phyloP scores from a whole-genome alignment of 495 filamentous ascomycete species.

The Penicillium subrubescens region DNA sequence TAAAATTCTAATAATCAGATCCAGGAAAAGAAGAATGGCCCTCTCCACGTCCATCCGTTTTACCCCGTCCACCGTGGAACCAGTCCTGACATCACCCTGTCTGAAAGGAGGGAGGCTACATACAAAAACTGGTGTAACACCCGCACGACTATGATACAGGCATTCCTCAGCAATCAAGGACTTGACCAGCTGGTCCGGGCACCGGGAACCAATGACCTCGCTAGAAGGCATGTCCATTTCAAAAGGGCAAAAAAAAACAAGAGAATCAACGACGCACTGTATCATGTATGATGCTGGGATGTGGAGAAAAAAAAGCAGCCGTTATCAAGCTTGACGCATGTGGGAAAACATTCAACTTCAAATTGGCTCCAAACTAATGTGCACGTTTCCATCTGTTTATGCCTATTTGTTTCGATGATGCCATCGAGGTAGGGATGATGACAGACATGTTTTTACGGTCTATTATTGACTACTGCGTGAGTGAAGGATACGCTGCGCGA shows the following conservation, averaged over 20 bases:
- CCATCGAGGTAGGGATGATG: constrained; percentile 11
- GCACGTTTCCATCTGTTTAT: neutral
- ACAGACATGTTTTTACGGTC: neutral
- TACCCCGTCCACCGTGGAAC: constrained; percentile 8
- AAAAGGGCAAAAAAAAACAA: neutral
- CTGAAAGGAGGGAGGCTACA: constrained; percentile 6
- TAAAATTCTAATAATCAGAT: neutral
- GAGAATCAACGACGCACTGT: neutral
- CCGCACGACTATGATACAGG: constrained; percentile 15
- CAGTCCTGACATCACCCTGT: constrained; percentile 31
- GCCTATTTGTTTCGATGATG: constrained; percentile 11
- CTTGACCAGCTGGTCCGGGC: constrained; percentile 7
- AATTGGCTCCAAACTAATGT: neutral
- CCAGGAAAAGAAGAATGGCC: constrained; percentile 1
- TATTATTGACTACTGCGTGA: neutral
- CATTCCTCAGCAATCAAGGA: constrained; percentile 34
- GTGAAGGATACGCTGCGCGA: neutral
- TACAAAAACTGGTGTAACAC: constrained; percentile 21
- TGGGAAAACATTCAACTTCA: neutral
- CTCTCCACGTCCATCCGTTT: neutral
- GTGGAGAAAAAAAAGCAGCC: neutral
- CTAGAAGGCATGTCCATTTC: neutral
- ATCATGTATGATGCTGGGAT: neutral
- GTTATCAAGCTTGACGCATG: constrained; percentile 1
- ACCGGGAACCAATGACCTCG: constrained; percentile 10